These are phyloP conservation scores for Heimioporus sp. DNA, from an alignment of 768 basidiomycete species.

Conservation along the genomic window DNA sequence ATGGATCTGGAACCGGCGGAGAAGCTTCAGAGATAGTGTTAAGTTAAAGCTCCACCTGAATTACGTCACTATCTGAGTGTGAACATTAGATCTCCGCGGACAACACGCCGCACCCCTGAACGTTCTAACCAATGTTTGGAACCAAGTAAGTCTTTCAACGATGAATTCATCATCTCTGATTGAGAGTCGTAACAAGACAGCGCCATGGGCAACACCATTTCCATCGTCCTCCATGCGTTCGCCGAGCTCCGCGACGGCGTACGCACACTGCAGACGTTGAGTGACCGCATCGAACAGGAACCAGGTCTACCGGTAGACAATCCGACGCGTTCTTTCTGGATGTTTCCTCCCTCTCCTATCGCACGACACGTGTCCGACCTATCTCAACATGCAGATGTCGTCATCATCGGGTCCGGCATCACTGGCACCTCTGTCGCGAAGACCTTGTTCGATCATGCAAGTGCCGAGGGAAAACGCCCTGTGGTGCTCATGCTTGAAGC, in stretches of 20 bases:
- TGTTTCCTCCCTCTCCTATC: conserved; percentile 49
- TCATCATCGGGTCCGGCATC: conserved; percentile 78
- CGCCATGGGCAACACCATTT: conserved; percentile 29
- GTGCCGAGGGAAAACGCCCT: conserved; percentile 26
- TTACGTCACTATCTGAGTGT: too few species aligned
- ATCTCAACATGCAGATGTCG: conserved; percentile 53
- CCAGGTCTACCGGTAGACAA: conserved; percentile 61
- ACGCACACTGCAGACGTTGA: conserved; percentile 25
- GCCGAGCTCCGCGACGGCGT: conserved; percentile 18
- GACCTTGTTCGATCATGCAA: conserved; percentile 42
- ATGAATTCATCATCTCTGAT: too few species aligned
- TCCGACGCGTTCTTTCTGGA: conserved; percentile 65
- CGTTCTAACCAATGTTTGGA: too few species aligned
- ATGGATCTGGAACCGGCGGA: too few species aligned
- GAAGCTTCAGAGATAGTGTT: too few species aligned
- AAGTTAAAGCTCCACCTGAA: too few species aligned
- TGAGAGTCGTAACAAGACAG: too few species aligned
- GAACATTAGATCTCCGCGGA: too few species aligned
- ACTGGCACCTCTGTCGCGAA: conserved; percentile 63
- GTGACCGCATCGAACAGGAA: conserved; percentile 32
- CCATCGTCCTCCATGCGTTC: conserved; percentile 18
- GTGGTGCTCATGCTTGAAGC: conserved; percentile 79
- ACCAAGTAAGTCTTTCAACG: too few species aligned
- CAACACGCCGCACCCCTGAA: too few species aligned
- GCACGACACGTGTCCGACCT: conserved; percentile 34